Base-by-base conservation (phyloP, 495 filamentous ascomycete genomes). In the Daldinia childiae region DNA sequence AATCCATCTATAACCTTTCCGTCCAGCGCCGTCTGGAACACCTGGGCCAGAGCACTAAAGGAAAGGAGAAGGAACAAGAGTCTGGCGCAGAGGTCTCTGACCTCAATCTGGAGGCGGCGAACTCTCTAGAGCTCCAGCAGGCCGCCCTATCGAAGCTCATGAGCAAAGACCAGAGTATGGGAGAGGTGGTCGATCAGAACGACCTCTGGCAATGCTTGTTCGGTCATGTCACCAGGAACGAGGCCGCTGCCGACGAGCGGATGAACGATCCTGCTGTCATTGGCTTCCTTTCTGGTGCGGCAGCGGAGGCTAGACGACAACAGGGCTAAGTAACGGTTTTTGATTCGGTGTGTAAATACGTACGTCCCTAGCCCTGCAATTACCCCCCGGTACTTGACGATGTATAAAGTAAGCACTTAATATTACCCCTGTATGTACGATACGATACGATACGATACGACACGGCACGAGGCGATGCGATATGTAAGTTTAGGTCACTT, bases 191-290 rank as follows among this genome's bases (percentile, higher is more conserved):
- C 4, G 85, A 87, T 27, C 85, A 91, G 59, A 87, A 90, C 41
- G 95, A 97, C 79, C 79, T 98, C 29, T 97, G 94, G 95, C 87
- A 87, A 54, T 98, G 95, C 81, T 80, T 98, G 9, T 98, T 97
- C 83, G 90, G 90, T 15, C 76, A 80, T 24, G 66, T 74, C 5
- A 76, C 59, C 29, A 38, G 50, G 15, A 17, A 60, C 19, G 19
- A 29, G 34, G 38, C 39, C 15, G 15, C 17, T 7, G 4, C 21
- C 5, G 38, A 71, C 15, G 48, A 34, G 26, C n/a, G 56, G 45
- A 48, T 58, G 26, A 69, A 45, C 26, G 30, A 63, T 27, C 39
- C 52, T 12, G 55, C 59, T 3, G 71, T 59, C 6, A 41, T 61
- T n/a, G 62, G 69, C 9, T 66, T 75, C 48, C 70, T 73, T 30